Percentiles rank a stretch among this genome's conserved stretches.
phyloP scores from a whole-genome alignment of 305 asterid species.

The Vinca major region DNA sequence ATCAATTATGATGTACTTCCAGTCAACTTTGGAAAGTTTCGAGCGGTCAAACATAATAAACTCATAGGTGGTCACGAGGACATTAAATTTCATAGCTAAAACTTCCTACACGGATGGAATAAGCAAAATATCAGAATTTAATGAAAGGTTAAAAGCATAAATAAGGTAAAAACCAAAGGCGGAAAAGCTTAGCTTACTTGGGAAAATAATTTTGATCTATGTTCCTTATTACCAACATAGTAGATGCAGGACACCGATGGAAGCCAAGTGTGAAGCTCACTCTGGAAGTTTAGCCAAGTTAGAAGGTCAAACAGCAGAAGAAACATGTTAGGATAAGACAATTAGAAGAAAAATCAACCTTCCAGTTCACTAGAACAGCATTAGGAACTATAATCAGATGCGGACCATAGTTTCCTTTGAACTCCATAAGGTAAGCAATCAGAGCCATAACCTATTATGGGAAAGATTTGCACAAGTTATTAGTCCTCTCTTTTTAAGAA shows the following conservation, averaged over 20 bases:
- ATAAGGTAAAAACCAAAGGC: slow-evolving; percentile 14
- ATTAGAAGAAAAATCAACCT: slow-evolving; percentile 40
- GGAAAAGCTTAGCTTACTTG: slow-evolving; percentile 49
- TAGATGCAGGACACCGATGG: slow-evolving; percentile 79
- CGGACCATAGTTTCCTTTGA: slow-evolving; percentile 97
- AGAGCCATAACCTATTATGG: slow-evolving; percentile 77
- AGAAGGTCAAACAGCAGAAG: slow-evolving; percentile 18
- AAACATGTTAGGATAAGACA: slow-evolving; percentile 13
- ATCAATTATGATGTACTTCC: slow-evolving; percentile 97
- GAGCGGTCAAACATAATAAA: slow-evolving; percentile 91
- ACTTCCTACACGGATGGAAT: slow-evolving; percentile 63
- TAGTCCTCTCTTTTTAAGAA: not conserved
- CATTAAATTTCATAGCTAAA: slow-evolving; percentile 87
- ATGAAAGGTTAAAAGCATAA: slow-evolving; percentile 11
- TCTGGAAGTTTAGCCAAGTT: slow-evolving; percentile 44
- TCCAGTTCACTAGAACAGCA: slow-evolving; percentile 99
- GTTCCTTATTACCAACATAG: slow-evolving; percentile 90
- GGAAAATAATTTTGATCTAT: slow-evolving; percentile 76
- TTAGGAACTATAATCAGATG: slow-evolving; percentile 98
- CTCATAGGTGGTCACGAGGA: slow-evolving; percentile 91
- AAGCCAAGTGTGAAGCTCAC: slow-evolving; percentile 89
- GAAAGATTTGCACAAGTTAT: slow-evolving; percentile 17
- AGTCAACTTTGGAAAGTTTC: slow-evolving; percentile 80
- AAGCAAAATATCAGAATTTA: slow-evolving; percentile 15
- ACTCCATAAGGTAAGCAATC: slow-evolving; percentile 96